These are phyloP conservation scores for Pichia ethanolica DNA, from an alignment of 805 yeast genomes.

Conservation along the genomic window DNA sequence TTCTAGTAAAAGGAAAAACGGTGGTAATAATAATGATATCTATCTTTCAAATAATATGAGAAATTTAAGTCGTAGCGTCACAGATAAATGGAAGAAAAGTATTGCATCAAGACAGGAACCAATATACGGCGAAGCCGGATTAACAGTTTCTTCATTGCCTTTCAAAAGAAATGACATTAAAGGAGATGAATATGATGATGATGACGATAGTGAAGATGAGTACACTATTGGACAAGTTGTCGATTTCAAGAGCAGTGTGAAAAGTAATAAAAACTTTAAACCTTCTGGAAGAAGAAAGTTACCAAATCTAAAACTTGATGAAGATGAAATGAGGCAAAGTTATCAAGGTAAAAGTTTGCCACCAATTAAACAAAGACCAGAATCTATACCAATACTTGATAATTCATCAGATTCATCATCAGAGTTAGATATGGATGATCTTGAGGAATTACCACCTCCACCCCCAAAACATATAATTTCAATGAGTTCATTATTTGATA, in stretches of 20 bases:
- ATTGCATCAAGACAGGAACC: conserved; percentile 11
- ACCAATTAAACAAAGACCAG: background rate
- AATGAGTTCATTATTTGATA: conserved; percentile 14
- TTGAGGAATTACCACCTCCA: conserved; percentile 16
- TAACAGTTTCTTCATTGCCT: background rate
- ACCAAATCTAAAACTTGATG: background rate
- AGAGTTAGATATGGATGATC: background rate
- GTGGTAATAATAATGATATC: no score
- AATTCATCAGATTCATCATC: background rate
- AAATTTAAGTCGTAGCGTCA: background rate
- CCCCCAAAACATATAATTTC: conserved; percentile 21
- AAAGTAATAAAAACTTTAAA: background rate
- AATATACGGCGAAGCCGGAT: background rate
- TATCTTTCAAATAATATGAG: no score
- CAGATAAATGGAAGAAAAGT: conserved; percentile 5
- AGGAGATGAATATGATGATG: conserved; percentile 1
- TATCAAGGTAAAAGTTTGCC: conserved; percentile 10
- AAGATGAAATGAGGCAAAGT: conserved; percentile 9
- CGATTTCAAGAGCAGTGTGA: conserved; percentile 15
- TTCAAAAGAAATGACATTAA: background rate
- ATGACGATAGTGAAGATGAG: conserved; percentile 10
- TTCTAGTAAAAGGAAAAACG: background rate
- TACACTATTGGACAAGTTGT: conserved; percentile 21
- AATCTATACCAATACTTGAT: background rate
- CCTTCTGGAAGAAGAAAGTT: background rate